Conservation (phyloP, 2,329 filamentous ascomycete species). For the Aspergillus thermomutatus region DNA sequence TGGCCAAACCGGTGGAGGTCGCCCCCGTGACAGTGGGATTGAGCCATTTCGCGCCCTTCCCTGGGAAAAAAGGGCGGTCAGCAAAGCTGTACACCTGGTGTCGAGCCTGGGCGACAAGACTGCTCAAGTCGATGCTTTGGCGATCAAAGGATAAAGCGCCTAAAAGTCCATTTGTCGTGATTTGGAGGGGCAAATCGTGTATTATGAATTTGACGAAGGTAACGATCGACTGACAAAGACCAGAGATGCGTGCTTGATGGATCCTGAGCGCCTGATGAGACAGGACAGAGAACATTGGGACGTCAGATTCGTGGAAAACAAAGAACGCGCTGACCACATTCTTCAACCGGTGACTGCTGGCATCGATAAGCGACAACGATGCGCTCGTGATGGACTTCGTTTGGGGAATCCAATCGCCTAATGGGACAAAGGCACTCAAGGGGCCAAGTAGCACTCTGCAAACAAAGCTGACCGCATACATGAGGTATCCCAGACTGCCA, state of each 20-base stretch:
- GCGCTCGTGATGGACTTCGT: conserved; percentile 38
- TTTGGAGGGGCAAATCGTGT: conserved; percentile 35
- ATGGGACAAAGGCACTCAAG: conserved; percentile 32
- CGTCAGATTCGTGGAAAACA: conserved; percentile 54
- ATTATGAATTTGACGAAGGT: conserved; percentile 41
- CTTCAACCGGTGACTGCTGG: conserved; percentile 38
- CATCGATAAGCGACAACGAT: conserved; percentile 41
- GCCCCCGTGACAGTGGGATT: conserved; percentile 20
- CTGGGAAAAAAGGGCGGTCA: conserved; percentile 19
- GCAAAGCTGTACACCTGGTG: conserved; percentile 21
- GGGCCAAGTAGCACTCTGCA: conserved; percentile 33
- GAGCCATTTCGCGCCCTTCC: conserved; percentile 26
- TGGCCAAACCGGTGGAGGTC: conserved; percentile 20
- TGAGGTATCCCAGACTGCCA: conserved; percentile 56
- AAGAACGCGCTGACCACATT: conserved; percentile 38
- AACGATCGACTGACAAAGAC: conserved; percentile 41
- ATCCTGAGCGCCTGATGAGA: conserved; percentile 67
- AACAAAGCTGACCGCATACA: conserved; percentile 38
- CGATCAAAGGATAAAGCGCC: conserved; percentile 19
- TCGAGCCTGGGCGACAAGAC: conserved; percentile 13
- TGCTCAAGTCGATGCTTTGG: conserved; percentile 14
- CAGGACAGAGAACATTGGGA: conserved; percentile 72
- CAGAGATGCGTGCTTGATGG: conserved; percentile 54
- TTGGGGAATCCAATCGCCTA: conserved; percentile 33
- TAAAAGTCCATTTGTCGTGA: conserved; percentile 26